Evolutionary conservation across 2,329 filamentous ascomycete genomes (phyloP), one percentile per base, ranked within the genome.

Genomic region (Monilinia laxa): DNA sequence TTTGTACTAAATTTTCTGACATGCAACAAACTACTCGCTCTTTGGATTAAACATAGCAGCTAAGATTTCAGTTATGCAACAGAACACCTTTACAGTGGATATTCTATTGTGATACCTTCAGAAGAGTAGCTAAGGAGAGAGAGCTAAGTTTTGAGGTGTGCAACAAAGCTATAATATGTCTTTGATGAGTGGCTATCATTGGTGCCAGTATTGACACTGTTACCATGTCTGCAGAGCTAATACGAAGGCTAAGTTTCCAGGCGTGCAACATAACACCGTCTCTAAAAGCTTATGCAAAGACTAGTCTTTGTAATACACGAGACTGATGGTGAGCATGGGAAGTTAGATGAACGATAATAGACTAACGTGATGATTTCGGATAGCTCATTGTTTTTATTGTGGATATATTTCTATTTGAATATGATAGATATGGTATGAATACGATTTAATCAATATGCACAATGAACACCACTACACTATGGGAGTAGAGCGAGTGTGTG

Each of bases 401-500:
- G 59, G 16, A 54, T 54, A 23, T 60, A 20, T 28, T 18, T 60
- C 38, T 25, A 60, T 38, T 60, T 51, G 31, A 60, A 60, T 28
- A 38, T 51, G 45, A 38, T 49, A 56, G 51, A 45, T 56, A 40
- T 38, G 23, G 35, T 65, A 65, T 59, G 45, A 18, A 58, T 28
- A 60, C 28, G 12, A 52, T 42, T 38, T 38, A 10, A 51, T 38
- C 20, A 6, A 51, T 45, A 49, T 65, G 54, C 53, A 65, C 52
- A 65, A 47, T 28, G 11, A 58, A 59, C 3, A 47, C 12, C 31
- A 11, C 42, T 31, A 16, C n/a, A 52, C 49, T 49, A 65, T 38
- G 42, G 23, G 23, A 74, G 47, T n/a, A 75, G 65, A 59, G 88
- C 84, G 73, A 96, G 76, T 1, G 91, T 93, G 75, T 91, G 87